Percentiles rank a stretch among this genome's conserved stretches.
phyloP scores from a whole-genome alignment of 2,329 filamentous ascomycete genomes.

The Penicillium decumbens region DNA sequence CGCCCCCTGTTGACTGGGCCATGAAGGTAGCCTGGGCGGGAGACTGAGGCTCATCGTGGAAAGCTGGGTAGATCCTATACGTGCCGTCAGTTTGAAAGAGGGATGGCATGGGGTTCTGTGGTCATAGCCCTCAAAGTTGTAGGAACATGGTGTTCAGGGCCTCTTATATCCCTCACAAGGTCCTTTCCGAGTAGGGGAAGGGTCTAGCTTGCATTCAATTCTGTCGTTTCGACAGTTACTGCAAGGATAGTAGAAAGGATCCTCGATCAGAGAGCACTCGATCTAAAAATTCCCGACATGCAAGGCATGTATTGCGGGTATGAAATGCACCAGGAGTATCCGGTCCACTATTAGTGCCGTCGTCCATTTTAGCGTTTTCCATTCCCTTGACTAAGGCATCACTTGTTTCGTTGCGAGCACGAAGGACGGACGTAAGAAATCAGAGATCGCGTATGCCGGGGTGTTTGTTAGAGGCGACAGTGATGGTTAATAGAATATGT shows the following conservation, averaged over 20 bases:
- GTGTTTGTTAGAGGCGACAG: no score
- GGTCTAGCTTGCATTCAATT: slow-evolving; percentile 35
- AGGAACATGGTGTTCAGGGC: slow-evolving; percentile 31
- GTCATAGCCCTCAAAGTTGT: slow-evolving; percentile 24
- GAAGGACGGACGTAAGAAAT: neutral
- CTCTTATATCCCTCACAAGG: slow-evolving; percentile 33
- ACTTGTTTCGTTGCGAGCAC: neutral
- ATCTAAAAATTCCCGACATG: slow-evolving; percentile 26
- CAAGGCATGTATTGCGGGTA: slow-evolving; percentile 28
- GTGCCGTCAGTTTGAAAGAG: no score
- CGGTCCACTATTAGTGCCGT: neutral
- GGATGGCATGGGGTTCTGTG: slow-evolving; percentile 27
- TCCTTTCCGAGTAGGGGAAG: slow-evolving; percentile 29
- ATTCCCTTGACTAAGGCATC: neutral
- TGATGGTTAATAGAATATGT: no score
- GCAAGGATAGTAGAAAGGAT: slow-evolving; percentile 37
- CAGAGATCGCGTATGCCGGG: no score
- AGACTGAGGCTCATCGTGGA: no score
- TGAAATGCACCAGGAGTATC: neutral
- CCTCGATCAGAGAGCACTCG: slow-evolving; percentile 34
- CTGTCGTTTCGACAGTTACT: slow-evolving; percentile 28
- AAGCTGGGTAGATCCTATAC: no score
- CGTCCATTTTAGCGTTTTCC: neutral
- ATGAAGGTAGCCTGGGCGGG: no score
- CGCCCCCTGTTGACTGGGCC: no score